Percentiles rank a stretch among this genome's conserved stretches.
phyloP scores from a whole-genome alignment of 2,329 filamentous ascomycete species.

The Calonectria multiphialidica region DNA sequence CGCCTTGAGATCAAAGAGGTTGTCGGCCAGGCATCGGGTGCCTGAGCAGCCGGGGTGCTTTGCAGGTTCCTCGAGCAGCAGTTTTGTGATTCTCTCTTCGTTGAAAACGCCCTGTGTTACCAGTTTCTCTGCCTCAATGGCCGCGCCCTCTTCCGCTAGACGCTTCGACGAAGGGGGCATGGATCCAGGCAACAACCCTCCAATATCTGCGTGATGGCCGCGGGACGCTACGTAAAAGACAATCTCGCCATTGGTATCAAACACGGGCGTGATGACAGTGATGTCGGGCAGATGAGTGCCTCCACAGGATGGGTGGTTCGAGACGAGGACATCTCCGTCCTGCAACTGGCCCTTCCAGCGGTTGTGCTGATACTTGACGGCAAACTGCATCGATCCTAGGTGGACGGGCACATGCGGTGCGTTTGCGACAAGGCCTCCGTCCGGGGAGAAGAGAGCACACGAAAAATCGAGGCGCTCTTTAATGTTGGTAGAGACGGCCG shows the following conservation, averaged over 20 bases:
- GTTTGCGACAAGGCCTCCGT: slow-evolving; percentile 80
- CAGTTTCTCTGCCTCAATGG: slow-evolving; percentile 76
- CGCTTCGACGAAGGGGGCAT: slow-evolving; percentile 83
- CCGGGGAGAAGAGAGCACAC: slow-evolving; percentile 82
- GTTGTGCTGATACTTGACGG: slow-evolving; percentile 75
- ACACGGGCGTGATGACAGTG: slow-evolving; percentile 71
- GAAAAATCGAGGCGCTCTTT: slow-evolving; percentile 87
- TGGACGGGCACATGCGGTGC: slow-evolving; percentile 83
- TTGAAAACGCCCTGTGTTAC: slow-evolving; percentile 84
- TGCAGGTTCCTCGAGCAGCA: slow-evolving; percentile 80
- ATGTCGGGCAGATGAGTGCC: slow-evolving; percentile 55
- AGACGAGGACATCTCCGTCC: slow-evolving; percentile 52
- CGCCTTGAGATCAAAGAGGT: slow-evolving; percentile 87
- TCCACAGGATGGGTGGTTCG: slow-evolving; percentile 50
- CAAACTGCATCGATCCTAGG: slow-evolving; percentile 84
- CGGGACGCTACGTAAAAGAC: slow-evolving; percentile 46
- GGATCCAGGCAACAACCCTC: slow-evolving; percentile 83
- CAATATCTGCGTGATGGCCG: slow-evolving; percentile 62
- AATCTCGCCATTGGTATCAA: slow-evolving; percentile 49
- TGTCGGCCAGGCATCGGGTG: slow-evolving; percentile 83
- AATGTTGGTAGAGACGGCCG: slow-evolving; percentile 82
- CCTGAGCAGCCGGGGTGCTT: slow-evolving; percentile 82
- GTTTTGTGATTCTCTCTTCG: slow-evolving; percentile 78
- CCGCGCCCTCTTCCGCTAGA: slow-evolving; percentile 74
- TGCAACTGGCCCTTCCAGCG: slow-evolving; percentile 69